Percentiles rank a stretch among this genome's conserved stretches.
These are phyloP conservation scores for Fraxinus sp. DNA, from an alignment of 305 asterid genomes.

Conservation along the genomic window DNA sequence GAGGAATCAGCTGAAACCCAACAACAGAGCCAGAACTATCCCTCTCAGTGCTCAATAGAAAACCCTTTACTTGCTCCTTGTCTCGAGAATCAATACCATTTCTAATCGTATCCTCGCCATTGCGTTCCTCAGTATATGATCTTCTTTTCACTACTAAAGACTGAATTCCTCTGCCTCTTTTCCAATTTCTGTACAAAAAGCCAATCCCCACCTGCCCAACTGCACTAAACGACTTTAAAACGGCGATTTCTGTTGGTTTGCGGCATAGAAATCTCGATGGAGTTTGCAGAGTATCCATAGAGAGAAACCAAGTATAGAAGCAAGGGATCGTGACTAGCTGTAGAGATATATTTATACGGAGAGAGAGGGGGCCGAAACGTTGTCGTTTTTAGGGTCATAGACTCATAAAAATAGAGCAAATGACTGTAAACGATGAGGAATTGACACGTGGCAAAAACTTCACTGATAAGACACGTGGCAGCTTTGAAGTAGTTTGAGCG, in stretches of 20 bases:
- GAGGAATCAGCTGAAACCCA: constrained; percentile 66
- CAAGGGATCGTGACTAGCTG: constrained; percentile 25
- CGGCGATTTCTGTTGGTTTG: constrained; percentile 4
- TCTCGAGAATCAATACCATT: constrained; percentile 31
- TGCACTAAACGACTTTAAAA: constrained; percentile 18
- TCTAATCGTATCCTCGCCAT: constrained; percentile 30
- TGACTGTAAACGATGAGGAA: not conserved
- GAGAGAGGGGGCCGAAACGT: not conserved
- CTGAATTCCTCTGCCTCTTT: constrained; percentile 31
- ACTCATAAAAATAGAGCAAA: not conserved
- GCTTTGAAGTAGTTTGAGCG: not conserved
- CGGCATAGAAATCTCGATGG: constrained; percentile 25
- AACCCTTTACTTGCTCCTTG: constrained; percentile 38
- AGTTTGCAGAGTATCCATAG: constrained; percentile 40
- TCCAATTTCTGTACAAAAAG: constrained; percentile 21
- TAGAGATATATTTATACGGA: not conserved
- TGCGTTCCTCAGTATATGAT: constrained; percentile 11
- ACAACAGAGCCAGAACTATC: constrained; percentile 60
- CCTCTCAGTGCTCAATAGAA: constrained; percentile 51
- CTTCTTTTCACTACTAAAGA: constrained; percentile 38
- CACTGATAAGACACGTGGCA: not conserved
- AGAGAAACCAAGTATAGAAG: constrained; percentile 23
- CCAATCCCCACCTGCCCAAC: constrained; percentile 50
- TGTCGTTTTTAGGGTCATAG: not conserved
- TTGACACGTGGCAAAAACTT: not conserved